phyloP scores from a whole-genome alignment of 2,329 filamentous ascomycete species.

The Xylariales sp. region DNA sequence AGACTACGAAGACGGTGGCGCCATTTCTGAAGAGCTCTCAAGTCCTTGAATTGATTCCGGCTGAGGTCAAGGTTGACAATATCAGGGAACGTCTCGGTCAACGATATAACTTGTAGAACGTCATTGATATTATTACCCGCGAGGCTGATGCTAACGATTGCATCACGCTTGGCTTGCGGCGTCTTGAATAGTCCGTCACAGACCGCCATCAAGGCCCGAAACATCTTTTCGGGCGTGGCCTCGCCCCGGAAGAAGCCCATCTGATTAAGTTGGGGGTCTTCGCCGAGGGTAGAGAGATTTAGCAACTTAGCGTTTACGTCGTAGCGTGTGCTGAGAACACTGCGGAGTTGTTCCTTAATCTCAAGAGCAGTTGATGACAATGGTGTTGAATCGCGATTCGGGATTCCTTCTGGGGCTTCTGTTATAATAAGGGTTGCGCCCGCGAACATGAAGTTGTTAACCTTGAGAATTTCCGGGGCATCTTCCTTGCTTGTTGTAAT shows the following conservation, averaged over 20 bases:
- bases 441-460: conserved; percentile 77
- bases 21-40: conserved; percentile 79
- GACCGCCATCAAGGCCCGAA: conserved; percentile 89
- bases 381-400: conserved; percentile 54
- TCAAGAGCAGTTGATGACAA: conserved; percentile 67
- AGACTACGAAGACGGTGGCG: conserved; percentile 81
- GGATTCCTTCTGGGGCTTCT: conserved; percentile 57
- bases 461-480: conserved; percentile 71
- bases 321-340: conserved; percentile 81
- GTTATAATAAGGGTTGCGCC: conserved; percentile 69
- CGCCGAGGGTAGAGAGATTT: conserved; percentile 80
- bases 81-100: conserved; percentile 84
- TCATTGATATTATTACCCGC: conserved; percentile 82
- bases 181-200: conserved; percentile 82
- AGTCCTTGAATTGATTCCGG: conserved; percentile 78
- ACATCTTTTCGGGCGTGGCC: conserved; percentile 84
- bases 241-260: conserved; percentile 81
- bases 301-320: conserved; percentile 77
- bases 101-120: conserved; percentile 76
- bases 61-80: conserved; percentile 91
- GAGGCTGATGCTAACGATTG: conserved; percentile 84
- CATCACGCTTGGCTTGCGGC: conserved; percentile 76
- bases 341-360: conserved; percentile 75
- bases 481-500: conserved; percentile 74
- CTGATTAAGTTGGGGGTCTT: conserved; percentile 76